These are phyloP conservation scores for Sicyos baderoa DNA, from an alignment of 306 rosid species.

Conservation along the genomic window DNA sequence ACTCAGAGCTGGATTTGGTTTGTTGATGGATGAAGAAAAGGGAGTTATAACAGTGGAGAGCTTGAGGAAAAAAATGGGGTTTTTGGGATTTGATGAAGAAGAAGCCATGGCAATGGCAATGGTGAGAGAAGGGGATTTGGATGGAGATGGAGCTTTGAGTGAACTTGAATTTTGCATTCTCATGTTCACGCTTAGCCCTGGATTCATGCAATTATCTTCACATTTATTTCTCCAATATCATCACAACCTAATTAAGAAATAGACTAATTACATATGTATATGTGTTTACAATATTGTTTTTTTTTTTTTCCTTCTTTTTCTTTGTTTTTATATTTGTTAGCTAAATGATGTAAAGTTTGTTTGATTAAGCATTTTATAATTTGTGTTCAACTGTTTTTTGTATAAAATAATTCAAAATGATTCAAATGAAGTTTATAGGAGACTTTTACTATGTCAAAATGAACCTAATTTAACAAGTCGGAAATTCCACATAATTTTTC, in stretches of 20 bases:
- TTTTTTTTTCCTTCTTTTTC: no score
- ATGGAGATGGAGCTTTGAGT: constrained; percentile 62
- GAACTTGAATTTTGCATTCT: constrained; percentile 83
- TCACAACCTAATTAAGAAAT: not conserved
- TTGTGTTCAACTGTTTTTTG: not conserved
- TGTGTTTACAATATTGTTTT: not conserved
- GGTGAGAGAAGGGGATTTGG: constrained; percentile 77
- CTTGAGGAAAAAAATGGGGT: constrained; percentile 62
- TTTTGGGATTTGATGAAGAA: constrained; percentile 71
- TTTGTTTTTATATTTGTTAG: not conserved
- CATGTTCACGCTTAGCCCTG: constrained; percentile 80
- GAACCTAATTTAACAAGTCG: no score
- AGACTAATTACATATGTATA: not conserved
- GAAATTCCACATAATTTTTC: no score
- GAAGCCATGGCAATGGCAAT: constrained; percentile 38
- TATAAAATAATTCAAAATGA: not conserved
- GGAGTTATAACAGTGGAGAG: constrained; percentile 65
- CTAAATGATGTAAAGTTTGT: not conserved
- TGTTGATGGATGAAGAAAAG: constrained; percentile 59
- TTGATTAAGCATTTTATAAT: not conserved
- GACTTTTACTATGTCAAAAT: no score
- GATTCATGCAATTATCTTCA: constrained; percentile 49
- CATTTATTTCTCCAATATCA: not conserved
- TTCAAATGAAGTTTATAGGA: no score
- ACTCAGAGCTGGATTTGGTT: constrained; percentile 49